A percentile compares a stretch with the other conserved stretches of the same genome.
phyloP scores from a whole-genome alignment of 805 yeast genomes.

The Ogataea neopini region DNA sequence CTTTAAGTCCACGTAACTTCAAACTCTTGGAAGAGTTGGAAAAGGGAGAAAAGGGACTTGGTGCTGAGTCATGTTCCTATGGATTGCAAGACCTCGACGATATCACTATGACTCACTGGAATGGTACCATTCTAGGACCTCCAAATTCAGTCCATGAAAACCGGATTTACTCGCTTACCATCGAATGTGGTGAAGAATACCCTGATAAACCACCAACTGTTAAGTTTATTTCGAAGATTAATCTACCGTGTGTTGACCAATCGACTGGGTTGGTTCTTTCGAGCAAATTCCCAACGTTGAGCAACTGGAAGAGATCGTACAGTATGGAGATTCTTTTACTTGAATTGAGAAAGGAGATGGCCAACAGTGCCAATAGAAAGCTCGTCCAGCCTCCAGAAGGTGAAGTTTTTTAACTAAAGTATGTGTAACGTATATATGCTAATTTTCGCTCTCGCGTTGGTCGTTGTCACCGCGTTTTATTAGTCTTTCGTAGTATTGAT shows the following conservation, averaged over 20 bases:
- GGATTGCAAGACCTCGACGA: slow-evolving; percentile 91
- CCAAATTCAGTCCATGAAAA: slow-evolving; percentile 84
- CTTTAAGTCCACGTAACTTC: slow-evolving; percentile 75
- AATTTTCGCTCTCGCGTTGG: slow-evolving; percentile 1
- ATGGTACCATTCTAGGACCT: slow-evolving; percentile 97
- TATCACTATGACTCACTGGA: slow-evolving; percentile 93
- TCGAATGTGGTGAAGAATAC: slow-evolving; percentile 79
- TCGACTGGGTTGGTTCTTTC: slow-evolving; percentile 56
- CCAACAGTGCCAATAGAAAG: slow-evolving; percentile 75
- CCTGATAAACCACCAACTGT: slow-evolving; percentile 91
- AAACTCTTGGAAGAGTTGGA: slow-evolving; percentile 94
- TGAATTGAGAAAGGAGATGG: slow-evolving; percentile 91
- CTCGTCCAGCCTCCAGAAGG: slow-evolving; percentile 93
- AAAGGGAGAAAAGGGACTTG: slow-evolving; percentile 96
- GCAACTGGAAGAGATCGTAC: slow-evolving; percentile 85
- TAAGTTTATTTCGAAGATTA: slow-evolving; percentile 77
- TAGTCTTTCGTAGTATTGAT: slow-evolving; percentile 28
- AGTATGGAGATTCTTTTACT: slow-evolving; percentile 91
- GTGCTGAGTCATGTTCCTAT: slow-evolving; percentile 95
- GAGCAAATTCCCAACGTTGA: slow-evolving; percentile 62
- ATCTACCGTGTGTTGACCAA: slow-evolving; percentile 86
- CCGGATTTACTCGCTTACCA: slow-evolving; percentile 80
- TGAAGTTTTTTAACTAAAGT: slow-evolving; percentile 40
- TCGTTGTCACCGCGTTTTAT: slow-evolving; percentile 10
- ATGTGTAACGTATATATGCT: not conserved